Conservation (phyloP, 495 filamentous ascomycete species). For the Trichoderma reesei region DNA sequence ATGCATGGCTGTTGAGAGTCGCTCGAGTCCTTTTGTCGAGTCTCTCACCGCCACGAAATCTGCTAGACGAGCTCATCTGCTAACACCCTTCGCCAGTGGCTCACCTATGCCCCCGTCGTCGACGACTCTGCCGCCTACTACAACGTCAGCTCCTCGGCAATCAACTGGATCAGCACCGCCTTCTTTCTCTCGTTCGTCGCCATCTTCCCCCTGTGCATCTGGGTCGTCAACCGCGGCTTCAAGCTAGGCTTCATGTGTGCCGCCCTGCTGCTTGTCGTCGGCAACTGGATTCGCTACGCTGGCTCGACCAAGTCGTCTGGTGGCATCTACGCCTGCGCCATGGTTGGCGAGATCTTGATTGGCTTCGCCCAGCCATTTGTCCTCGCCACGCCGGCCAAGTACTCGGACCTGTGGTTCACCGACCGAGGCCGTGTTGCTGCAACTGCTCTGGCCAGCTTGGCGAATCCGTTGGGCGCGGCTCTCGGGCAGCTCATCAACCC, state of each 20-base stretch:
- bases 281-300: constrained; percentile 90
- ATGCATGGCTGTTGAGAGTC: not conserved
- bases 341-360: constrained; percentile 92
- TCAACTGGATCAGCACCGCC: constrained; percentile 87
- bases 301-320: constrained; percentile 53
- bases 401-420: constrained; percentile 92
- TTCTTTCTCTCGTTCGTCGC: constrained; percentile 78
- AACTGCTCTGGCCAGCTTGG: constrained; percentile 73
- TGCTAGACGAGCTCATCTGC: not conserved
- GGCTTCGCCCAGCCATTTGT: constrained; percentile 90
- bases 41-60: not conserved
- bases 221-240: constrained; percentile 68
- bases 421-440: constrained; percentile 73
- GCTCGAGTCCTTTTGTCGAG: not conserved
- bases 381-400: constrained; percentile 78
- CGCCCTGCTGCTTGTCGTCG: constrained; percentile 61
- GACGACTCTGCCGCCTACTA: constrained; percentile 70
- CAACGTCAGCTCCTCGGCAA: constrained; percentile 55
- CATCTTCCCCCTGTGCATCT: constrained; percentile 64
- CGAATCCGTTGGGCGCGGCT: constrained; percentile 83
- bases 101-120: constrained; percentile 83
- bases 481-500: constrained; percentile 80
- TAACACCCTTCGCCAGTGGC: constrained; percentile 52
- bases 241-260: constrained; percentile 67
- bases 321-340: constrained; percentile 59